Evolutionary conservation across 164 flowering plant genomes (phyloP).

Genomic region (Piper longum): DNA sequence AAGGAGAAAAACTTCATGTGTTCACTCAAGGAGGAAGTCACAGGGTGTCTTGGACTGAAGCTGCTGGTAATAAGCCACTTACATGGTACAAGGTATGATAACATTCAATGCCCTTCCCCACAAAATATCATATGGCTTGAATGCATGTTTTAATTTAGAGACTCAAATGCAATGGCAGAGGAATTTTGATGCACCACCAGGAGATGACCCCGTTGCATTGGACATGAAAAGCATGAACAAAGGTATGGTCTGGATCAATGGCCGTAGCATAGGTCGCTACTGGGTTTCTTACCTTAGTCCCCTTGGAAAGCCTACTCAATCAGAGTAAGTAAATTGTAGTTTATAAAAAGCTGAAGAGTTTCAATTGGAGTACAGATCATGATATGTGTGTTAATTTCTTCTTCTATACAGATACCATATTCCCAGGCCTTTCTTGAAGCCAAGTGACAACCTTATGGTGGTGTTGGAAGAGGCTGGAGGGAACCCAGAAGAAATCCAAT

Average conservation of each 20-base stretch:
- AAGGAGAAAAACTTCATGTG: slow-evolving; percentile 39
- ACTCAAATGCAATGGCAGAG: slow-evolving; percentile 28
- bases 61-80: slow-evolving; percentile 17
- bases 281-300: slow-evolving; percentile 60
- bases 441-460: slow-evolving; percentile 51
- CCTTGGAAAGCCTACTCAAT: slow-evolving; percentile 49
- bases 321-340: slow-evolving; percentile 35
- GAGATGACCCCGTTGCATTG: slow-evolving; percentile 49
- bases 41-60: slow-evolving; percentile 45
- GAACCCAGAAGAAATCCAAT: slow-evolving; percentile 23
- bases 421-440: slow-evolving; percentile 68
- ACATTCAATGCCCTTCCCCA: too few relatives aligned
- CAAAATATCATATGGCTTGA: too few relatives aligned
- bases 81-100: slow-evolving; percentile 83
- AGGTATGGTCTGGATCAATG: slow-evolving; percentile 79
- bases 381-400: not conserved
- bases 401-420: slow-evolving; percentile 52
- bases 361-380: not conserved
- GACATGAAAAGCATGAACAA: slow-evolving; percentile 48
- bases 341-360: not conserved
- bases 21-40: slow-evolving; percentile 44
- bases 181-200: slow-evolving; percentile 61
- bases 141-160: too few relatives aligned
- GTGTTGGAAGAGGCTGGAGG: slow-evolving; percentile 69
- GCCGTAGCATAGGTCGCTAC: slow-evolving; percentile 65